A percentile compares a stretch with the other conserved stretches of the same genome.
These are phyloP conservation scores for Rosa persica DNA, from an alignment of 306 rosid species.

Conservation along the genomic window DNA sequence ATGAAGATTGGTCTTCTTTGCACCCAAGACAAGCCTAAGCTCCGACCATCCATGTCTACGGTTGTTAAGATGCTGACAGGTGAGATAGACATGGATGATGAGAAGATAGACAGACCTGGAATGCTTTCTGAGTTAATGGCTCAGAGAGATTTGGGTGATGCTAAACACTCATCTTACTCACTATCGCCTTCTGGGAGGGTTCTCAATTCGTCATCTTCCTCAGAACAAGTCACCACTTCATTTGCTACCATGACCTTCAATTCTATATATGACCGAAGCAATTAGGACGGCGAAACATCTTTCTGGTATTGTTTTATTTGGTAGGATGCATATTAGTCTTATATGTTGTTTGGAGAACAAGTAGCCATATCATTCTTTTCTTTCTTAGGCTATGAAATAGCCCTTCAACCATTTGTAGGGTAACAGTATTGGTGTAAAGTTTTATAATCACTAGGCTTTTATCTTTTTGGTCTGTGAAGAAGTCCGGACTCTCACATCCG, in stretches of 20 bases:
- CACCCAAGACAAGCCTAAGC: constrained; percentile 74
- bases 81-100: constrained; percentile 40
- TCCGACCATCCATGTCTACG: constrained; percentile 71
- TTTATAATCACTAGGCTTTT: not conserved
- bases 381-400: not conserved
- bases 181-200: constrained; percentile 22
- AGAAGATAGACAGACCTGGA: constrained; percentile 61
- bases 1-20: constrained; percentile 74
- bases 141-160: constrained; percentile 21
- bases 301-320: constrained; percentile 8
- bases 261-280: constrained; percentile 62
- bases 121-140: constrained; percentile 54
- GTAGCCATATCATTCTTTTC: not conserved
- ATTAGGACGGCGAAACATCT: constrained; percentile 18
- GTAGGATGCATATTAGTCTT: not conserved
- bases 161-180: constrained; percentile 29
- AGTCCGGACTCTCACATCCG: not conserved
- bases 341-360: not conserved
- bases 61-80: constrained; percentile 69
- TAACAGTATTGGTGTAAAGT: not conserved
- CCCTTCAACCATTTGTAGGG: not conserved
- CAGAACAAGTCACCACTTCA: constrained; percentile 33
- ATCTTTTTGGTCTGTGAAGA: not conserved
- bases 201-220: constrained; percentile 40
- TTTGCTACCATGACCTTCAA: constrained; percentile 68